These are phyloP conservation scores for Paraglomus brasilianum DNA, from an alignment of 192 early-diverging fungal species.

Conservation along the genomic window DNA sequence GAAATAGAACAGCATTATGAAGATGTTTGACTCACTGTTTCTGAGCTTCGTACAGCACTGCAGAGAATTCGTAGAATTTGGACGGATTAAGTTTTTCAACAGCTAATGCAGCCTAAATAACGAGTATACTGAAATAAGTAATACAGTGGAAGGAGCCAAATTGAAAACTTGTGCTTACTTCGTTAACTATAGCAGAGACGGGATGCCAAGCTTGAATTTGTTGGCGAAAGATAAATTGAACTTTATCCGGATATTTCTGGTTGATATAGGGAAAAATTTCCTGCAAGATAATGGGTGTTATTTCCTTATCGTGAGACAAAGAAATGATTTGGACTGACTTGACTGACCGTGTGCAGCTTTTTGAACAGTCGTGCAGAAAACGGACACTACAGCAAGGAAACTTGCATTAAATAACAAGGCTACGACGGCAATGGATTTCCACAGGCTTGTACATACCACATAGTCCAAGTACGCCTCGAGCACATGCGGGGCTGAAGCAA, in stretches of 20 bases:
- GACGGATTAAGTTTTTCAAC: conserved; percentile 58
- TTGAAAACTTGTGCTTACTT: conserved; percentile 39
- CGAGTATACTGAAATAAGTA: conserved; percentile 4
- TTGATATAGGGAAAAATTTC: conserved; percentile 57
- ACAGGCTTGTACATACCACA: conserved; percentile 36
- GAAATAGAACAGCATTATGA: background rate
- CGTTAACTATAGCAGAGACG: conserved; percentile 66
- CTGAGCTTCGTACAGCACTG: conserved; percentile 60
- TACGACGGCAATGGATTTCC: background rate
- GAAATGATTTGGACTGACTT: background rate
- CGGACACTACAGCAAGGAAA: conserved; percentile 46
- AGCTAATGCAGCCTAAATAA: conserved; percentile 58
- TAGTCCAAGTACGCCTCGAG: conserved; percentile 59
- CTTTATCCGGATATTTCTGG: conserved; percentile 39
- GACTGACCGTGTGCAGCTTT: conserved; percentile 41
- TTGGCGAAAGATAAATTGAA: conserved; percentile 73
- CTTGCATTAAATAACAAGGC: background rate
- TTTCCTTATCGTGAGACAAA: background rate
- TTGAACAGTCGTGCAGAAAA: conserved; percentile 65
- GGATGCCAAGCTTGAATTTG: conserved; percentile 90
- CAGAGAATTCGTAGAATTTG: conserved; percentile 54
- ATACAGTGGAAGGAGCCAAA: background rate
- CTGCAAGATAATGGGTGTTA: conserved; percentile 33
- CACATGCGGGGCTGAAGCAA: conserved; percentile 39
- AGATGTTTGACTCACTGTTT: conserved; percentile 40